Conservation (phyloP, 108 stramenopile genomes). For the Seminavis robusta region DNA sequence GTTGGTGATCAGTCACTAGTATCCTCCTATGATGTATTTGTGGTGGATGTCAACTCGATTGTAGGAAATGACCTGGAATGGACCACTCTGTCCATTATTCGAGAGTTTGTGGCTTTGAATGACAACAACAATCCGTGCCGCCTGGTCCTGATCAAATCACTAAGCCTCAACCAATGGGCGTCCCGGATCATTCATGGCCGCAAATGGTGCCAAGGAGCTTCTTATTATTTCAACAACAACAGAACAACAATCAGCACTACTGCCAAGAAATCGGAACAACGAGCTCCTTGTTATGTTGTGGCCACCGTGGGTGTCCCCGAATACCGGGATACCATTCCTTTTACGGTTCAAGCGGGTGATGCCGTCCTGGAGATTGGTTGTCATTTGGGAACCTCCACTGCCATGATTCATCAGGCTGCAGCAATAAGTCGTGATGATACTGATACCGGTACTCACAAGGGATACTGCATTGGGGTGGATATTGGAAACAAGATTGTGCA, state of each 20-base stretch:
- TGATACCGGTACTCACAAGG: slow-evolving; percentile 2
- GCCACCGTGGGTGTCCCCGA: slow-evolving; percentile 49
- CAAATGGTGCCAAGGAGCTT: no score
- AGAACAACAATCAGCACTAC: background rate
- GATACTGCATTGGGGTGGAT: slow-evolving; percentile 43
- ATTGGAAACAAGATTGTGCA: slow-evolving; percentile 40
- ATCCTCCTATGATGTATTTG: slow-evolving; percentile 26
- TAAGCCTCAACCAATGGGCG: slow-evolving; percentile 25
- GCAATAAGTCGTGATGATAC: no score
- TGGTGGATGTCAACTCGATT: slow-evolving; percentile 41
- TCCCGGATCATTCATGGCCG: slow-evolving; percentile 21
- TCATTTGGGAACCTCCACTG: slow-evolving; percentile 45
- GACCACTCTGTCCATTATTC: slow-evolving; percentile 30
- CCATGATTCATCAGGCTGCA: slow-evolving; percentile 21
- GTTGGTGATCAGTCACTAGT: background rate
- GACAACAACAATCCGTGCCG: slow-evolving; percentile 10
- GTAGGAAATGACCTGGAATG: slow-evolving; percentile 50
- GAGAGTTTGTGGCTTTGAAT: slow-evolving; percentile 34
- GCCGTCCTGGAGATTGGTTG: slow-evolving; percentile 46
- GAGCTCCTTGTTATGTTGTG: slow-evolving; percentile 9
- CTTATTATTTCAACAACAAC: no score
- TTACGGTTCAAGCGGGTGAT: slow-evolving; percentile 21
- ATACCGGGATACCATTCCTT: slow-evolving; percentile 41
- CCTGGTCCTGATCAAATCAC: slow-evolving; percentile 44
- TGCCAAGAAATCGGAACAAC: background rate